A percentile compares a stretch with the other conserved stretches of the same genome.
phyloP scores from a whole-genome alignment of 2,329 filamentous ascomycete genomes.

The Amauroascus verrucosus region DNA sequence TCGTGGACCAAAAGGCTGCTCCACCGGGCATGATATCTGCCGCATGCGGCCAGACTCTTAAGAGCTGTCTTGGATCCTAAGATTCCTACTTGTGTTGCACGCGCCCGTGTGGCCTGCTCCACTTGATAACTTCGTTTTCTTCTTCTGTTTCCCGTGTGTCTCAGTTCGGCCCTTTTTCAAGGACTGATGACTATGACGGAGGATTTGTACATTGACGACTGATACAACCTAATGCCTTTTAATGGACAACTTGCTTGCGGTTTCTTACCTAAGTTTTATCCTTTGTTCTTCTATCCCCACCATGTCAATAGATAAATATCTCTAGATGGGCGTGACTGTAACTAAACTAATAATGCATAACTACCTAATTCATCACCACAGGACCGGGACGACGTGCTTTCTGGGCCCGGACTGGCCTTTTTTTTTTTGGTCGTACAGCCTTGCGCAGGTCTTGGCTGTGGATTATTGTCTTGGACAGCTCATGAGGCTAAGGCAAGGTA shows the following conservation, averaged over 20 bases:
- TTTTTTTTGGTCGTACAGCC: no score
- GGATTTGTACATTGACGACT: slow-evolving; percentile 11
- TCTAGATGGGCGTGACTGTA: slow-evolving; percentile 6
- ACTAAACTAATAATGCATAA: slow-evolving; percentile 10
- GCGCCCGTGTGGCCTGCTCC: background rate
- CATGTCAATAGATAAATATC: slow-evolving; percentile 8
- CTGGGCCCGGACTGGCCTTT: background rate
- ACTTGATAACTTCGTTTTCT: background rate
- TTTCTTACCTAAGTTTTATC: background rate
- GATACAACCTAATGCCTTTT: slow-evolving; percentile 9
- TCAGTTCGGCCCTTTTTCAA: background rate
- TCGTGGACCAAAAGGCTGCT: background rate
- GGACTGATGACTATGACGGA: background rate
- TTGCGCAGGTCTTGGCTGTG: background rate
- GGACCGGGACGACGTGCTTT: background rate
- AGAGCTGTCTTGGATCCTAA: background rate
- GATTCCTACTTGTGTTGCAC: slow-evolving; percentile 5
- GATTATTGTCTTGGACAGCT: background rate
- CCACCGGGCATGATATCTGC: background rate
- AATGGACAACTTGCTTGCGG: background rate
- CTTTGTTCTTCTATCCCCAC: background rate
- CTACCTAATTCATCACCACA: background rate
- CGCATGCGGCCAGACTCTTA: background rate
- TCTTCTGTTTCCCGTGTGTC: slow-evolving; percentile 2
- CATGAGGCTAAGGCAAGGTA: background rate